Conservation (phyloP, 177 flowering plant genomes). For the Telopea speciosissima region DNA sequence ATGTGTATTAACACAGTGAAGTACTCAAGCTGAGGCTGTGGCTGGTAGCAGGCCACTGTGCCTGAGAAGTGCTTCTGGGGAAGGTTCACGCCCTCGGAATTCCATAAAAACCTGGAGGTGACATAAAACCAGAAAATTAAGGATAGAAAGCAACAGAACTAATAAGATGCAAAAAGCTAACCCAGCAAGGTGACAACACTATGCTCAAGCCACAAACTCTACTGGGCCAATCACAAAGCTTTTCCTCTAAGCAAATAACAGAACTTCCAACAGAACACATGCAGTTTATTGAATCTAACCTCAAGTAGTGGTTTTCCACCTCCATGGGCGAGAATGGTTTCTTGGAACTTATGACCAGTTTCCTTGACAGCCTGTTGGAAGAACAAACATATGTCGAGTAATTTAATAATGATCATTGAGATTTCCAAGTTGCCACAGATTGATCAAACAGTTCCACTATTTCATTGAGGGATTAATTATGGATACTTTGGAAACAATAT, state of each 20-base stretch:
- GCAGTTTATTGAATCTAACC: conserved; percentile 34
- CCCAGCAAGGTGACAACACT: not conserved
- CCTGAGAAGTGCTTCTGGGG: conserved; percentile 87
- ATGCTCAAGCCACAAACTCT: not conserved
- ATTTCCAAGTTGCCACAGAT: not conserved
- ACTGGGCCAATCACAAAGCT: not conserved
- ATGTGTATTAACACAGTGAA: not conserved
- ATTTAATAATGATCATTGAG: not conserved
- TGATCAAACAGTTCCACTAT: not conserved
- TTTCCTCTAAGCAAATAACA: not conserved
- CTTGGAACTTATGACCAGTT: conserved; percentile 80
- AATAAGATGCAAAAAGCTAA: not conserved
- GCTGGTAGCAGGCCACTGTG: conserved; percentile 72
- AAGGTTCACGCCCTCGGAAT: conserved; percentile 95
- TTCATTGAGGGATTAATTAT: not conserved
- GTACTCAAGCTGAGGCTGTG: conserved; percentile 31
- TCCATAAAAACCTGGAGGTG: conserved; percentile 72
- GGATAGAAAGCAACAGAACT: not conserved
- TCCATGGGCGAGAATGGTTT: conserved; percentile 95
- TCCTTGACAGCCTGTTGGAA: conserved; percentile 70
- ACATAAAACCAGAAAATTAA: not conserved
- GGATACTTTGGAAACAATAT: not conserved
- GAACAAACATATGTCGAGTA: not conserved
- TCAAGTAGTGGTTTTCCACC: conserved; percentile 87
- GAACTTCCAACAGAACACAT: not conserved